Conservation (phyloP, 78 protist species). For the Speleostelium caveatum region DNA sequence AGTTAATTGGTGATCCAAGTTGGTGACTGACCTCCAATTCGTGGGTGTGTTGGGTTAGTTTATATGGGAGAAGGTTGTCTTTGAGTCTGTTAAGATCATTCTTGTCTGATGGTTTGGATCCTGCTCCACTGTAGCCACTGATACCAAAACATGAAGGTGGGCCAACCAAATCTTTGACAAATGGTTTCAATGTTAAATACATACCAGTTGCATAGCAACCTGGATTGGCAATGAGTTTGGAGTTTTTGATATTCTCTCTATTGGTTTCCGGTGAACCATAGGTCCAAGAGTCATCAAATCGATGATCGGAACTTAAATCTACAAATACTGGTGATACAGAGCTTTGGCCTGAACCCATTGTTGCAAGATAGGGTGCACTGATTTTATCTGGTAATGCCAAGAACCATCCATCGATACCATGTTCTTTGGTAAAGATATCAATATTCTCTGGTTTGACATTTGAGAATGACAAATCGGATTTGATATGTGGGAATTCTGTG, state of each 20-base stretch:
- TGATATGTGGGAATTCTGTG: slow-evolving; percentile 65
- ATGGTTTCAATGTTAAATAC: slow-evolving; percentile 58
- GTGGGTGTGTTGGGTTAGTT: slow-evolving; percentile 80
- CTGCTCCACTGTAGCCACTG: slow-evolving; percentile 86
- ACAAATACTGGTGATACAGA: slow-evolving; percentile 33
- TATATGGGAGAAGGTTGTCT: slow-evolving; percentile 84
- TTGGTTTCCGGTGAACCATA: slow-evolving; percentile 89
- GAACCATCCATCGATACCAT: slow-evolving; percentile 81
- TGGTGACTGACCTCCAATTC: slow-evolving; percentile 86
- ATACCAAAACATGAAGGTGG: slow-evolving; percentile 86
- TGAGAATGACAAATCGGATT: slow-evolving; percentile 16
- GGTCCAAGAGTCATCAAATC: slow-evolving; percentile 77
- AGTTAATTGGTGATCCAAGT: slow-evolving; percentile 75
- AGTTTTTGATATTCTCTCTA: slow-evolving; percentile 31
- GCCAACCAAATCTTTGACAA: slow-evolving; percentile 40
- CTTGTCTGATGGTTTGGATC: slow-evolving; percentile 83
- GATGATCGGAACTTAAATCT: slow-evolving; percentile 72
- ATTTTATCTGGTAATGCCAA: slow-evolving; percentile 85
- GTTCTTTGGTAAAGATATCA: slow-evolving; percentile 31
- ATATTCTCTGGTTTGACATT: slow-evolving; percentile 78
- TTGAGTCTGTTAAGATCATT: slow-evolving; percentile 74
- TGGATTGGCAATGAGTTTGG: slow-evolving; percentile 82
- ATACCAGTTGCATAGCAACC: slow-evolving; percentile 89
- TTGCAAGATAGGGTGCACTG: slow-evolving; percentile 65
- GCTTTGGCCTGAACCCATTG: slow-evolving; percentile 9